Evolutionary conservation across 768 basidiomycete genomes (phyloP).

Genomic region (Mycena rosella): DNA sequence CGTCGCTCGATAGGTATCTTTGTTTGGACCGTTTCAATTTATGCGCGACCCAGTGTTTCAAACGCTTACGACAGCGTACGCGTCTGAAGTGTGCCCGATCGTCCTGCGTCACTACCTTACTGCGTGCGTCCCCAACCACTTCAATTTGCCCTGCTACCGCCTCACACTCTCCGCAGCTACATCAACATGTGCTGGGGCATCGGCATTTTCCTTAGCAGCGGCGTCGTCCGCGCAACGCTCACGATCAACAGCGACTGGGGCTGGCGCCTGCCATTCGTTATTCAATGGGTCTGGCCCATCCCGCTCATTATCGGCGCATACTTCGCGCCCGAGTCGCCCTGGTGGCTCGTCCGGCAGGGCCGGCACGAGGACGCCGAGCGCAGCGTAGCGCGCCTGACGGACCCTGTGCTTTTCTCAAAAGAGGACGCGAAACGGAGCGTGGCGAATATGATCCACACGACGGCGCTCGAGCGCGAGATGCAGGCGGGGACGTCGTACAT

Average conservation of each 20-base stretch:
- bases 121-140: slow-evolving; percentile 12
- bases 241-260: slow-evolving; percentile 40
- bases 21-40: no score
- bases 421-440: slow-evolving; percentile 37
- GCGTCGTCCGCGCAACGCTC: slow-evolving; percentile 39
- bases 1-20: no score
- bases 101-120: slow-evolving; percentile 39
- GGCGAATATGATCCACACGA: slow-evolving; percentile 42
- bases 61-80: slow-evolving; percentile 41
- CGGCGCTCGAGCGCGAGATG: slow-evolving; percentile 38
- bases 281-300: slow-evolving; percentile 42
- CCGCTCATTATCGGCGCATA: slow-evolving; percentile 36
- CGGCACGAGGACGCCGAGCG: slow-evolving; percentile 38
- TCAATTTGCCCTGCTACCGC: neutral
- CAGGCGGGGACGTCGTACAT: slow-evolving; percentile 39
- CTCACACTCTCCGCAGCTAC: slow-evolving; percentile 23
- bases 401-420: slow-evolving; percentile 29
- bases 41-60: slow-evolving; percentile 42
- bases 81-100: slow-evolving; percentile 42
- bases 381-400: slow-evolving; percentile 35
- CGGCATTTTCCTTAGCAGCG: slow-evolving; percentile 35
- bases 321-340: slow-evolving; percentile 38
- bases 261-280: slow-evolving; percentile 41
- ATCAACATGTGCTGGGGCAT: slow-evolving; percentile 44
- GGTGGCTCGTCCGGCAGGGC: slow-evolving; percentile 41